Conservation (phyloP, 495 filamentous ascomycete genomes). For the Aspergillus olivimuriae region DNA sequence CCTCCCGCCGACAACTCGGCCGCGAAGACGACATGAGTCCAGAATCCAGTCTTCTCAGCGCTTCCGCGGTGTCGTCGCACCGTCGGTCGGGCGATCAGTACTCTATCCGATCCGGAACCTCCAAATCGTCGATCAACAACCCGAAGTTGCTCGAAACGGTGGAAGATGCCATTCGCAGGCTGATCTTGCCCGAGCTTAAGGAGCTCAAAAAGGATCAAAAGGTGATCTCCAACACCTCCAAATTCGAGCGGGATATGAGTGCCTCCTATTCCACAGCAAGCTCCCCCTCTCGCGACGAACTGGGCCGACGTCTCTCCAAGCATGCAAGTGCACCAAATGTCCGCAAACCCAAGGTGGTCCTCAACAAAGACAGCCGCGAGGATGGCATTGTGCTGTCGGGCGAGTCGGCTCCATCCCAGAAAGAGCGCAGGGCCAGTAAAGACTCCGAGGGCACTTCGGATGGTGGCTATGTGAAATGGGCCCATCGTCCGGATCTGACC, state of each 20-base stretch:
- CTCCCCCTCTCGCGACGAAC: slow-evolving; percentile 53
- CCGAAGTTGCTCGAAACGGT: slow-evolving; percentile 92
- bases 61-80: slow-evolving; percentile 62
- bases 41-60: slow-evolving; percentile 68
- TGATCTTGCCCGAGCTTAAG: slow-evolving; percentile 88
- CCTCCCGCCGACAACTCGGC: slow-evolving; percentile 51
- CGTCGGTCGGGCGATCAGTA: slow-evolving; percentile 67
- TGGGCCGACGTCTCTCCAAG: slow-evolving; percentile 56
- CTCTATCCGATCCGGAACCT: slow-evolving; percentile 68
- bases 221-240: slow-evolving; percentile 51
- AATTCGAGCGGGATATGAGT: slow-evolving; percentile 54
- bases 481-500: slow-evolving; percentile 37
- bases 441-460: slow-evolving; percentile 46
- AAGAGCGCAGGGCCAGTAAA: slow-evolving; percentile 37
- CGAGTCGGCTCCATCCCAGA: slow-evolving; percentile 36
- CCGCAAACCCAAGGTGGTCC: slow-evolving; percentile 55
- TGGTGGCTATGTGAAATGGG: slow-evolving; percentile 37
- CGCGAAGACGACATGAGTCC: slow-evolving; percentile 57
- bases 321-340: slow-evolving; percentile 66
- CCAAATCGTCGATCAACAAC: slow-evolving; percentile 87
- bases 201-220: slow-evolving; percentile 86
- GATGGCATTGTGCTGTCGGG: slow-evolving; percentile 52
- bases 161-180: slow-evolving; percentile 86
- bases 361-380: slow-evolving; percentile 55
- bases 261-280: slow-evolving; percentile 57